phyloP scores from a whole-genome alignment of 768 basidiomycete genomes.

The Phlebiopsis gigantea region DNA sequence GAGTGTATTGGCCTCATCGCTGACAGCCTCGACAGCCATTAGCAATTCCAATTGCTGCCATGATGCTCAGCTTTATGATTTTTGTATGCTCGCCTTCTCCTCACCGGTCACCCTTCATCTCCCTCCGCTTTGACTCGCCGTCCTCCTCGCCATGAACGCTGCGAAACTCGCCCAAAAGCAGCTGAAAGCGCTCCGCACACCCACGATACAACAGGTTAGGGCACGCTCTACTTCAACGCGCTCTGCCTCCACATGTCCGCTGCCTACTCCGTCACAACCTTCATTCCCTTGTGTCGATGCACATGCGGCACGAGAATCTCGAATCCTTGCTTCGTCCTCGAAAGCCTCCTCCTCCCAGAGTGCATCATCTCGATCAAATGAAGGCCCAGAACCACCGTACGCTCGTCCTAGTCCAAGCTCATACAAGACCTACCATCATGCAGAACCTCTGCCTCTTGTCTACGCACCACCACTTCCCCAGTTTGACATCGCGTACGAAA shows the following conservation, averaged over 20 bases:
- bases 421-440: constrained; percentile 67
- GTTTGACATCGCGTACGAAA: constrained; percentile 93
- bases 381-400: constrained; percentile 80
- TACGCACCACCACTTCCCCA: constrained; percentile 53
- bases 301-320: constrained; percentile 65
- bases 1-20: background rate
- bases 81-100: background rate
- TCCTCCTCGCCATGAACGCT: constrained; percentile 1
- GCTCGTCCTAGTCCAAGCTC: constrained; percentile 71
- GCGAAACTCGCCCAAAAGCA: constrained; percentile 3
- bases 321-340: constrained; percentile 32
- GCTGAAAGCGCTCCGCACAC: constrained; percentile 1
- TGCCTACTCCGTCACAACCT: constrained; percentile 18
- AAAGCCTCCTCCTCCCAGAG: constrained; percentile 9
- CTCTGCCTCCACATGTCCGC: constrained; percentile 13
- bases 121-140: background rate
- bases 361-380: constrained; percentile 27
- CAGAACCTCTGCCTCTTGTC: constrained; percentile 56
- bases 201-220: constrained; percentile 8
- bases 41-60: background rate
- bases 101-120: background rate
- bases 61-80: background rate
- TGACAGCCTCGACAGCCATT: background rate
- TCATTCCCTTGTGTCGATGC: constrained; percentile 78
- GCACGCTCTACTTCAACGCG: constrained; percentile 6